These are phyloP conservation scores for Globisporangium paddicum DNA, from an alignment of 352 stramenopile species.

Conservation along the genomic window DNA sequence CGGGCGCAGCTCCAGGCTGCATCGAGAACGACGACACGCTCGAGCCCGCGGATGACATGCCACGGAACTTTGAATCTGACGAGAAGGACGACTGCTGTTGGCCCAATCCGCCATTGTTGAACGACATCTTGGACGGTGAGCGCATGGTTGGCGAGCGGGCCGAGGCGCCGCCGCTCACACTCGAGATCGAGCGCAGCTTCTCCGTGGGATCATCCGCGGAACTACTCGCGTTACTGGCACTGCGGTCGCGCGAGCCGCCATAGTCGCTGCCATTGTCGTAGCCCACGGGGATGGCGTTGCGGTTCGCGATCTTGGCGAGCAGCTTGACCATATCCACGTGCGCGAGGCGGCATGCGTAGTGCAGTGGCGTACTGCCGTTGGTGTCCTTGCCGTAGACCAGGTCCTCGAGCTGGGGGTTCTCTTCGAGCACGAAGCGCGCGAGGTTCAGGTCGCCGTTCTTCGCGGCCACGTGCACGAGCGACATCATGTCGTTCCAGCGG, in stretches of 20 bases:
- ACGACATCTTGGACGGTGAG: conserved; percentile 24
- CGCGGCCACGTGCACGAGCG: conserved; percentile 83
- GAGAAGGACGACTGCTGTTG: conserved; percentile 7
- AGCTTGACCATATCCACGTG: conserved; percentile 86
- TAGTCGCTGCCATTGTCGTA: conserved; percentile 33
- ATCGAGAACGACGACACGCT: conserved; percentile 43
- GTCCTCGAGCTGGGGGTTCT: conserved; percentile 79
- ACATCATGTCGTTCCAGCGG: conserved; percentile 77
- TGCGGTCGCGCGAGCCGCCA: conserved; percentile 40
- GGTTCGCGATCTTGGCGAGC: conserved; percentile 81
- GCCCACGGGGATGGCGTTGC: conserved; percentile 53
- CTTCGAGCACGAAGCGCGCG: conserved; percentile 76
- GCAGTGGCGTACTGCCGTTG: conserved; percentile 75
- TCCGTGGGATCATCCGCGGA: conserved; percentile 34
- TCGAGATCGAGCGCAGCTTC: conserved; percentile 64
- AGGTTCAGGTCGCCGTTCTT: conserved; percentile 86
- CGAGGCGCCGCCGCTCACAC: conserved; percentile 32
- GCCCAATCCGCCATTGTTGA: conserved; percentile 4
- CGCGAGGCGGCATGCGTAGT: conserved; percentile 72
- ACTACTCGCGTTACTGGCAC: conserved; percentile 63
- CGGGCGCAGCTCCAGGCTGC: conserved; percentile 43
- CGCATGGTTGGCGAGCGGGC: conserved; percentile 53
- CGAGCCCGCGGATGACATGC: conserved; percentile 34
- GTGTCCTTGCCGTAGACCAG: conserved; percentile 79
- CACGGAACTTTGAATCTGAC: conserved; percentile 24